phyloP scores from a whole-genome alignment of 345 rosid species.

The Hibiscus trionum region DNA sequence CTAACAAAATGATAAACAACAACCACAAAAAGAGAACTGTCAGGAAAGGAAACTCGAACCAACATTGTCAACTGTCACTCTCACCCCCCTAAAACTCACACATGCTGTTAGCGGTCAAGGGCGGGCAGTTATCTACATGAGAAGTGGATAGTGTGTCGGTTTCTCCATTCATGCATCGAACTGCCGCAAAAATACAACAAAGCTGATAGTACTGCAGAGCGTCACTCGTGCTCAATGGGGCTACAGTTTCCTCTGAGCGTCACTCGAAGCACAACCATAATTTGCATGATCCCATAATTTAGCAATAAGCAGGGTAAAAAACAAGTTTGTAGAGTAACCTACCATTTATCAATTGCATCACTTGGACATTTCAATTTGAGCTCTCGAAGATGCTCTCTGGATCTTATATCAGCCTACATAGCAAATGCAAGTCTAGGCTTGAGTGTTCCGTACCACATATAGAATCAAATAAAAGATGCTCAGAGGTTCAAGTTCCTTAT shows the following conservation, averaged over 20 bases:
- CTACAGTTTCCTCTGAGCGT: too few relatives aligned
- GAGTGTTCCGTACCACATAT: neutral
- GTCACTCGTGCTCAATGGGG: neutral
- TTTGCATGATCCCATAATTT: neutral
- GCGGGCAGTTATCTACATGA: neutral
- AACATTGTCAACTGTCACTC: neutral
- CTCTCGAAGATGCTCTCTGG: slow-evolving; percentile 53
- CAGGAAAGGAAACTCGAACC: neutral
- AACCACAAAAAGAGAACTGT: neutral
- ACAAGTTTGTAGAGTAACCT: neutral
- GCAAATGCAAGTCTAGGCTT: slow-evolving; percentile 2
- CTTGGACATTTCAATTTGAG: slow-evolving; percentile 23
- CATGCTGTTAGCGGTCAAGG: neutral
- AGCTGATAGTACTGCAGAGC: neutral
- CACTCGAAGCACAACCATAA: neutral
- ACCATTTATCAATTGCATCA: slow-evolving; percentile 20
- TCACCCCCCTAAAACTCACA: neutral
- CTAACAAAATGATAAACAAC: neutral
- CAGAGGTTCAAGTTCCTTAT: neutral
- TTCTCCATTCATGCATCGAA: neutral
- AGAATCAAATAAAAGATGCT: neutral
- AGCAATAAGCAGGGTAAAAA: neutral
- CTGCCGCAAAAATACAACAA: neutral
- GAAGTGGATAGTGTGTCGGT: neutral
- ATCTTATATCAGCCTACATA: slow-evolving; percentile 71